Base-by-base conservation (phyloP, 1,139 yeast species). In the Diutina pseudorugosa region DNA sequence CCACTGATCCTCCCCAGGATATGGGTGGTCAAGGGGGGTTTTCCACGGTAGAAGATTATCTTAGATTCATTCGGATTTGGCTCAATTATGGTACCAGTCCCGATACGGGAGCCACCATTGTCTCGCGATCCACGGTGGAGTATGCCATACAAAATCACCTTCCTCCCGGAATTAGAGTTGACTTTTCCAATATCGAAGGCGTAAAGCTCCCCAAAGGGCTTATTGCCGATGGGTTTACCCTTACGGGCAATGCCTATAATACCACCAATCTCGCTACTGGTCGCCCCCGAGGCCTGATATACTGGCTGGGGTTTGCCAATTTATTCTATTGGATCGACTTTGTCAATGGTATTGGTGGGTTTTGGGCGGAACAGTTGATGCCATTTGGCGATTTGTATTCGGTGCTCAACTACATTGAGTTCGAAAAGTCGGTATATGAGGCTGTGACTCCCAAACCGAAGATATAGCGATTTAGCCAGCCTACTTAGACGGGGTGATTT, bases 11-110 rank as follows among this genome's bases (percentile, higher is more conserved):
- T 6, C 8, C 12, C 4, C 53, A 71, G n/a, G 75, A 73, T 55
- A 65, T 73, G 67, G 80, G 80, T 7, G 81, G 81, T 19, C 79
- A 74, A 52, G 80, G 81, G 1, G 63, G 72, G 53, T 72, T 67
- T 55, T 75, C 77, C 1, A 68, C 70, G 2, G 72, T 73, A 6
- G 65, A 62, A 2, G 80, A 76, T 57, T 76, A 68, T 57, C 62
- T 73, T 57, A 72, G 70, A 55, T 69, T 76, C 51, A 60, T 77
- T 21, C 63, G 80, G 48, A 62, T 73, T n/a, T 72, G 77, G 71
- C 62, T 77, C 45, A 75, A 75, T 56, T 65, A 64, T 51, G 82
- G 82, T 0, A 54, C 55, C 20, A 68, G 75, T 41, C 73, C 75
- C 0, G 76, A 72, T 53, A 61, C 72, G 1, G 71, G 73, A 1